Base-by-base conservation (phyloP, 2,329 filamentous ascomycete genomes). In the Sarocladiaceae sp. region DNA sequence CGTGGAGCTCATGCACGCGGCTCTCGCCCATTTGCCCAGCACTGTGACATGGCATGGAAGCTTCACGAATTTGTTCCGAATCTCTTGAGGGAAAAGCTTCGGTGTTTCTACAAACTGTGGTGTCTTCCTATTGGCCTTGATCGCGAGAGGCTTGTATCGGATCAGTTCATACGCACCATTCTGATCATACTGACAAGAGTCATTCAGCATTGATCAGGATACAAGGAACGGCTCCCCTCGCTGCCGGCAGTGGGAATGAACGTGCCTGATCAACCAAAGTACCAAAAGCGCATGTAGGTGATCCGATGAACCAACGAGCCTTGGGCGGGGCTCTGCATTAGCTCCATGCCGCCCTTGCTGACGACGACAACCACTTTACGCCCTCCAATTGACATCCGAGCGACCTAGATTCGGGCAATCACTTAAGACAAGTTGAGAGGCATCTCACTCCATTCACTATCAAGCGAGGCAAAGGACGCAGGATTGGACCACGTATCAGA, bases 231-330 rank as follows among this genome's bases (percentile, higher is more conserved):
- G 29, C 29, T 20, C 10, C 20, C 5, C 22, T 28, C 29, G 22
- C 17, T 44, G 20, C 28, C 40, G 40, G 44, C n/a, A 48, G 28
- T 48, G 6, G 22, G 17, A 17, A 8, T 15, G 29, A 15, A 20
- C 15, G 44, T 48, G 44, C 28, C n/a, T 31, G 26, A 48, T 48
- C 28, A 44, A 48, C 44, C 44, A 33, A 48, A 48, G 44, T 48
- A 25, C 44, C 44, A 48, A 48, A 48, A 4, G 6, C n/a, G 25
- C 26, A 33, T 29, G 23, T 46, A 46, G 10, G 4, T 40, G 37
- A 20, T 29, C 40, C 40, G 44, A 31, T 18, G 44, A 48, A 29
- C 8, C 22, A 29, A 33, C 44, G 26, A 20, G 44, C 40, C 10
- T 22, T 23, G 20, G n/a, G 44, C 44, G 44, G 44, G 44, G 44